Evolutionary conservation across 2,329 filamentous ascomycete genomes (phyloP), one percentile per base, ranked within the genome.

Genomic region (Diaporthe amygdali): DNA sequence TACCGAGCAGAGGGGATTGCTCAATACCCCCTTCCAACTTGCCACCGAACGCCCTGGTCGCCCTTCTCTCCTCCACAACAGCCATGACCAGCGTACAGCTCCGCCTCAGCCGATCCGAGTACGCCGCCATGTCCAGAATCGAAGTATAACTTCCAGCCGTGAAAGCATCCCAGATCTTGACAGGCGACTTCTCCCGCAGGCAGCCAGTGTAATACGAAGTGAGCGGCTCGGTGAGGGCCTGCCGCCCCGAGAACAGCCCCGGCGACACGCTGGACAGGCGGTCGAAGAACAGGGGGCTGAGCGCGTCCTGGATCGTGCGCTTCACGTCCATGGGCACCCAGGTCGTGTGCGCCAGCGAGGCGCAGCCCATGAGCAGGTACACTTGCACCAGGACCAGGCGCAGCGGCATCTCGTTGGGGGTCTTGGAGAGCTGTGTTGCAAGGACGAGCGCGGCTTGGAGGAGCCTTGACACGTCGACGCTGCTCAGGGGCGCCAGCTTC

Each of bases 301-400:
- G 81, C 0, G 87, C 86, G 73, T 90, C 88, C n/a, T 88, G 84
- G 34, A 89, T 87, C 0, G 86, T 87, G 27, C 88, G 84, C 78
- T 90, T 90, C 2, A 90, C 84, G 3, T 84, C 86, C 12, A 89
- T 81, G 0, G 81, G 81, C 14, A 82, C 80, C 87, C 88, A 90
- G 2, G 88, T 77, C 41, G 84, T 77, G 30, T 84, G 80, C 0
- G 86, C 86, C 22, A 82, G 81, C 1, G 84, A 81, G 0, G 82
- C 82, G 15, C 85, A 87, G 9, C 88, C 88, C 8, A 89, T 79
- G 4, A 85, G 77, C 12, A 89, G 79, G 64, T 88, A 87, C 2
- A 90, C 76, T 68, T 87, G 86, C 1, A 87, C 81, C 0, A 90
- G 80, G 0, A 90, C 73, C 5, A 90, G 79, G 2, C 84, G 83